Evolutionary conservation across 768 basidiomycete genomes (phyloP), one percentile per base, ranked within the genome.

Genomic region (Amanita pallidorosea): DNA sequence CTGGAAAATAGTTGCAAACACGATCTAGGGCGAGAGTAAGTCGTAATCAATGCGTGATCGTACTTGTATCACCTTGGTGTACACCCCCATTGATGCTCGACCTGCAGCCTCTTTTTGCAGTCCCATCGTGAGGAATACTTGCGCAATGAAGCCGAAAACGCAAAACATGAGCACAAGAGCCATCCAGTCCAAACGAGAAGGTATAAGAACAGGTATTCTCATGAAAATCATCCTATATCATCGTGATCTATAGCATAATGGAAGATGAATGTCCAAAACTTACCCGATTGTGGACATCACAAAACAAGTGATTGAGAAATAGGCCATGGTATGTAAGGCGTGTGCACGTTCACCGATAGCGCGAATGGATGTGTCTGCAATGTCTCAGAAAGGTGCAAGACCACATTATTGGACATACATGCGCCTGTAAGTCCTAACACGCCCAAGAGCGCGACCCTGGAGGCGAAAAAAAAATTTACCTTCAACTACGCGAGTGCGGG

Each of bases 331-430:
- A 61, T 94, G 90, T 51, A 90, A 63, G 1, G 88, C 71, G 56
- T 86, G 83, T 1, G 88, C 88, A 4, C 83, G 73, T 52, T 75
- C 81, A 0, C 90, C 89, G 34, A 92, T 86, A 1, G 77, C 76
- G 8, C 88, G 77, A 23, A 75, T 63, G 1, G 67, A 58, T 1
- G 65, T 71, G 57, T 68, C 73, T 74, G 22, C 1, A 17, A 45
- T 18, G 44, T 11, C 5, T 41, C 13, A 18, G 8, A 35, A 22
- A 22, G 23, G 18, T 4, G 13, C 13, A 5, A 33, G 13, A 11
- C 5, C 15, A 25, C 9, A 15, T 33, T 33, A 33, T 51, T 43
- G 8, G 3, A 59, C 83, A 60, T 58, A 88, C 87, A 83, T 20
- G 88, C 85, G 1, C 79, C 78, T 12, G 83, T 77, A 0, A 77